Conservation (phyloP, 2,329 filamentous ascomycete species). For the Exophiala bonariae region DNA sequence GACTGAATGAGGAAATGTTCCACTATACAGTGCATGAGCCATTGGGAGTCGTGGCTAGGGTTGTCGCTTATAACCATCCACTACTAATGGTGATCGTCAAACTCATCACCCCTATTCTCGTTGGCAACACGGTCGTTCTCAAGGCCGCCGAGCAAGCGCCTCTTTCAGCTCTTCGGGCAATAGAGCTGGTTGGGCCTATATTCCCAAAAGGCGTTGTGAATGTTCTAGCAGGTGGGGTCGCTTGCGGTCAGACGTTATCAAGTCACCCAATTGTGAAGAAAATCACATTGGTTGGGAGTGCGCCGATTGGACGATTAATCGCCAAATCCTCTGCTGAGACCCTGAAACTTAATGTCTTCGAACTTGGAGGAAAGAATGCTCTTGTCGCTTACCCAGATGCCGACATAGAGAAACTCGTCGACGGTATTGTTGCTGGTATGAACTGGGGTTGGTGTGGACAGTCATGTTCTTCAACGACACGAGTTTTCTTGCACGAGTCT, state of each 20-base stretch:
- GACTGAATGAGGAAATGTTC: conserved; percentile 53
- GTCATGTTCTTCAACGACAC: conserved; percentile 65
- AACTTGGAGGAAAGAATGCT: conserved; percentile 67
- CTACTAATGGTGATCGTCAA: conserved; percentile 80
- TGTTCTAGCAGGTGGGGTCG: conserved; percentile 31
- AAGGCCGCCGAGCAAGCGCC: conserved; percentile 65
- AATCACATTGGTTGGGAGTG: conserved; percentile 40
- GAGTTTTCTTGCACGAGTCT: conserved; percentile 62
- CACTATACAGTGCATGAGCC: conserved; percentile 77
- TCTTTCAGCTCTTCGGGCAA: conserved; percentile 50
- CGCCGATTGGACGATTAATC: conserved; percentile 38
- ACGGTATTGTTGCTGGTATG: conserved; percentile 54
- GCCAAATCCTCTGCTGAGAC: conserved; percentile 41
- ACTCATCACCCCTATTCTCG: conserved; percentile 64
- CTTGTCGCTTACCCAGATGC: conserved; percentile 65
- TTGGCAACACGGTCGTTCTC: conserved; percentile 58
- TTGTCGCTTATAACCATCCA: conserved; percentile 82
- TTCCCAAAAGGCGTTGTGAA: conserved; percentile 43
- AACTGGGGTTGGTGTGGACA: conserved; percentile 38
- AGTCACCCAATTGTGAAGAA: conserved; percentile 41
- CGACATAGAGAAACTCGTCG: conserved; percentile 66
- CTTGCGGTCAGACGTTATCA: conserved; percentile 33
- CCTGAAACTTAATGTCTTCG: conserved; percentile 60
- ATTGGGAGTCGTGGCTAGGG: conserved; percentile 74
- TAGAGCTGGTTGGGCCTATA: conserved; percentile 34